Conservation (phyloP, 1,139 yeast genomes). For the Yamadazyma triangularis region DNA sequence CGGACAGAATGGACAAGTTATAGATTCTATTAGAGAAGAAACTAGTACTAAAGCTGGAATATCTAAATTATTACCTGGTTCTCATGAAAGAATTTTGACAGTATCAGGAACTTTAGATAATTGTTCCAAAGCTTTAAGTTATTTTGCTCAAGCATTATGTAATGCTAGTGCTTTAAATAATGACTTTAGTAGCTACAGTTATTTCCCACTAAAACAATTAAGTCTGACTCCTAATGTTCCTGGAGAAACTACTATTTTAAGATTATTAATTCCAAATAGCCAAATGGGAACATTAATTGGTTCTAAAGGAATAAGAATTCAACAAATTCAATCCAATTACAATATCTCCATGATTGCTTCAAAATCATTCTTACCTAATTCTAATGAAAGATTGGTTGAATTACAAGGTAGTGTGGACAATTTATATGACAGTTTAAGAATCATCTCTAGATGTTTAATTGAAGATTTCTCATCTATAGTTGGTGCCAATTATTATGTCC, state of each 20-base stretch:
- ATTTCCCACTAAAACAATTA: conserved; percentile 61
- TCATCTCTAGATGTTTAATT: conserved; percentile 67
- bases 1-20: conserved; percentile 81
- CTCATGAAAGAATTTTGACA: conserved; percentile 80
- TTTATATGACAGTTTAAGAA: conserved; percentile 54
- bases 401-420: conserved; percentile 75
- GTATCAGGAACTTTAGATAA: conserved; percentile 73
- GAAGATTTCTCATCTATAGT: conserved; percentile 68
- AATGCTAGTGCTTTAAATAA: conserved; percentile 27
- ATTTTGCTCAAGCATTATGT: conserved; percentile 63
- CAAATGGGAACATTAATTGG: conserved; percentile 94
- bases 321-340: conserved; percentile 67
- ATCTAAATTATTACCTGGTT: conserved; percentile 75
- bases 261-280: conserved; percentile 76
- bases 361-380: conserved; percentile 76
- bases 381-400: conserved; percentile 86
- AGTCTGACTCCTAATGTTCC: conserved; percentile 48
- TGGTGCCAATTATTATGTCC: conserved; percentile 63
- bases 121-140: conserved; percentile 67
- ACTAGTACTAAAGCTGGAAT: conserved; percentile 88
- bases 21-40: conserved; percentile 70
- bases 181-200: conserved; percentile 38
- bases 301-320: conserved; percentile 76
- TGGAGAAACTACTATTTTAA: conserved; percentile 53
- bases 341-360: conserved; percentile 84